Base-by-base conservation (phyloP, 2,329 filamentous ascomycete genomes). In the Rasamsonia emersonii region DNA sequence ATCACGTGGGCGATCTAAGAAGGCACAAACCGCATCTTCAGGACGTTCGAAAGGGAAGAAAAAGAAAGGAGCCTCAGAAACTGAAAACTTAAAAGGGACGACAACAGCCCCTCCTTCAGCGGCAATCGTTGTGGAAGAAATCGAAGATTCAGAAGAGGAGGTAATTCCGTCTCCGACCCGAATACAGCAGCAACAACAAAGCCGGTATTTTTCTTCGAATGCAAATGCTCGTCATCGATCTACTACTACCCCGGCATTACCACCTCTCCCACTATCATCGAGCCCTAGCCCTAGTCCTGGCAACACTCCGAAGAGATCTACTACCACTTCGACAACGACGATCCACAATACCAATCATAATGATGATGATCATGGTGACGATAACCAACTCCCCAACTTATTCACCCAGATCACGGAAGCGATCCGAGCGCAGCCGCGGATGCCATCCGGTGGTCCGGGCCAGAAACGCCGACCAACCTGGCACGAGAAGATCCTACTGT, bases 401-500 rank as follows among this genome's bases (percentile, higher is more conserved):
- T 67, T 64, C 38, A 46, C 50, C 1, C 51, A 56, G 19, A 73
- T 77, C 31, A 68, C 67, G 4, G 45, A 54, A 8, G 62, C 65
- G 3, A 56, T 78, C 20, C 65, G 59, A 21, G 50, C 53, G 5
- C 59, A 67, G 17, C 50, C 60, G 11, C 60, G 39, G 33, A 35
- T 14, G 31, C 57, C 4, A 56, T 57, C 2, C 58, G 54, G 6
- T 52, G 69, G 35, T 51, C 54, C 5, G 53, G 47, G 27, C 18
- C 9, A 19, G 14, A 18, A 24, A 29, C 23, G 18, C 3, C 27
- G 11, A 4, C 49, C 53, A 3, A 86, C 75, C 2, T 96, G 88
- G 84, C 71, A 93, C 46, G 86, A 96, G 58, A 93, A 86, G 61
- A 95, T 98, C 28, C 66, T 96, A 4, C 75, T 96, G 53, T 96